Evolutionary conservation across 2,329 filamentous ascomycete genomes (phyloP), one percentile per base, ranked within the genome.

Genomic region (Aquanectria penicillioides): DNA sequence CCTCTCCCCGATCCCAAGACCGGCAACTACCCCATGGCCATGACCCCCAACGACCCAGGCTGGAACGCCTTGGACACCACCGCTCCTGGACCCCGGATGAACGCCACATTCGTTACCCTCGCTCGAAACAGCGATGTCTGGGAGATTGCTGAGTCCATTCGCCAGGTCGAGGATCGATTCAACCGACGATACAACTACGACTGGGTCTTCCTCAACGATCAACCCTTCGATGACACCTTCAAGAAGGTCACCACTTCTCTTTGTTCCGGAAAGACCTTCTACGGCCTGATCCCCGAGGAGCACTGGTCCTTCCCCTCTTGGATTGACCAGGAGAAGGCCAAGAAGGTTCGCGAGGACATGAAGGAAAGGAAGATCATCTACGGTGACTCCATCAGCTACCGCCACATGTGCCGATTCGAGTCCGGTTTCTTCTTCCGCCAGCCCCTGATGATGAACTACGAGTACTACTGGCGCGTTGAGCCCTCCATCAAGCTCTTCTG

Each of bases 391-490:
- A 81, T 97, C 79, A 97, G 92, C 80, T 99, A 99, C 82, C 89
- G 95, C 64, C 96, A 99, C 83, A 99, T 99, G 95, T 99, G 95
- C 80, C 92, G 95, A 65, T 99, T 97, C 75, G 95, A 99, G 79
- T 98, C 94, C 7, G 95, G 95, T 33, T 99, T 99, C 85, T 99
- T 99, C 85, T 99, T 98, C 87, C 93, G 91, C 61, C 95, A 99
- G 76, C 86, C 88, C 25, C 81, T 97, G 67, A 94, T 99, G 92
- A 80, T 92, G 76, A 93, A 98, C 75, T 99, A 97, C 78, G 95
- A 99, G 74, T 99, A 93, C 87, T 99, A 99, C 86, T 99, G 95
- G 95, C 92, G 96, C 68, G 95, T 99, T 12, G 95, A 99, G 84
- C 95, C 95, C 69, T 95, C 92, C 78, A 89, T 99, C 74, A 92